phyloP scores from a whole-genome alignment of 1,139 yeast species.

The Petasospora fabianii region DNA sequence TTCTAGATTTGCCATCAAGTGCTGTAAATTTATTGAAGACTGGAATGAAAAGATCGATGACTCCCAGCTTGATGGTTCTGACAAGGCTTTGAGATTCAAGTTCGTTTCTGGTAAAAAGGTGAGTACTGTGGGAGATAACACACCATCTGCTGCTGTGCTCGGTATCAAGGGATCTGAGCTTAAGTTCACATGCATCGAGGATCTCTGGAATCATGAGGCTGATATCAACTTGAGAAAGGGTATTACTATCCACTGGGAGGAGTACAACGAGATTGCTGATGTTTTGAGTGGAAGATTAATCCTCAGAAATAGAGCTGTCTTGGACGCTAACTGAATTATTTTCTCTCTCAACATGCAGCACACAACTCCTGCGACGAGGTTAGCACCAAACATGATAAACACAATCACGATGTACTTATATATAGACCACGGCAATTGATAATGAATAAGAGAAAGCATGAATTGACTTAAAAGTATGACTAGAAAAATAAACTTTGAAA shows the following conservation, averaged over 20 bases:
- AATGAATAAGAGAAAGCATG: no score
- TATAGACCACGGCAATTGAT: no score
- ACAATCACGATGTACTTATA: no score
- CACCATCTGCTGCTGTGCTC: constrained; percentile 55
- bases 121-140: constrained; percentile 36
- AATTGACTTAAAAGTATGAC: no score
- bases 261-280: constrained; percentile 55
- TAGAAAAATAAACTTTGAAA: no score
- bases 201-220: constrained; percentile 57
- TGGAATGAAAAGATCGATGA: constrained; percentile 30
- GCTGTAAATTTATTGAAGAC: constrained; percentile 65
- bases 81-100: constrained; percentile 37
- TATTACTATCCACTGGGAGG: constrained; percentile 62
- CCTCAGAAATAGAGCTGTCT: constrained; percentile 33
- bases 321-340: no score
- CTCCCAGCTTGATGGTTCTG: constrained; percentile 30
- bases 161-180: constrained; percentile 67
- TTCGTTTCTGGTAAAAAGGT: constrained; percentile 37
- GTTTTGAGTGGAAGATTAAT: constrained; percentile 60
- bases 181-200: constrained; percentile 50
- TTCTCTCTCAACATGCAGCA: no score
- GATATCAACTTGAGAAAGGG: constrained; percentile 63
- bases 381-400: no score
- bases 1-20: constrained; percentile 63
- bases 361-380: no score